Evolutionary conservation across 2,329 filamentous ascomycete genomes (phyloP), one percentile per base, ranked within the genome.

Genomic region (Sporothrix pallida): DNA sequence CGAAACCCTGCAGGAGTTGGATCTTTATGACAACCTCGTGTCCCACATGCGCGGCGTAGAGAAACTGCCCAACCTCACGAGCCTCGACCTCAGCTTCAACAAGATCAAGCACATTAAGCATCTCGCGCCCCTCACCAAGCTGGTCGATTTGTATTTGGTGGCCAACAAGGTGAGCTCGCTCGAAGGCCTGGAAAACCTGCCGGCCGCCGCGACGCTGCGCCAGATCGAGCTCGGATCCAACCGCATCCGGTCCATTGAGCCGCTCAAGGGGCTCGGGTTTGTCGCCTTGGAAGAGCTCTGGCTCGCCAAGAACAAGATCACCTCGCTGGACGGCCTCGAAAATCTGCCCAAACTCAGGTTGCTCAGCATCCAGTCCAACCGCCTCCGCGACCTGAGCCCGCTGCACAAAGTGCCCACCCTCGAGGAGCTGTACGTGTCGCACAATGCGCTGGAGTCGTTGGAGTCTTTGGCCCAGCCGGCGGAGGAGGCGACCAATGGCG

Each of bases 81-180:
- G 86, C 73, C 89, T 99, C 72, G 96, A 99, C 81, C 87, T 99
- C 70, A 97, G 93, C 82, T 99, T 98, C 88, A 99, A 99, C 86
- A 98, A 98, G 86, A 95, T 99, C 85, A 98, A 97, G 82, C 95
- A 98, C 83, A 97, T 99, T 85, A 97, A 97, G 83, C 90, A 95
- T 79, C 85, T 98, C 77, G 87, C 88, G 74, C 92, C 95, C 78
- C 84, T 99, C 74, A 91, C 85, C 26, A 87, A 94, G 72, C 87
- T 98, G 73, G 92, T 87, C 75, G 94, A 98, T 77, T 81, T 99
- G 2, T 99, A 92, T 81, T 93, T 99, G 78, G 94, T 98, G 69
- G 93, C 97, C 80, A 98, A 99, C 83, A 96, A 96, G 82, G 97
- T 99, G 80, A 88, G 88, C 77, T 90, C 86, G 72, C 98, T 99